phyloP scores from a whole-genome alignment of 2,329 filamentous ascomycete genomes.

The Nannizziopsis arthrosporioides region DNA sequence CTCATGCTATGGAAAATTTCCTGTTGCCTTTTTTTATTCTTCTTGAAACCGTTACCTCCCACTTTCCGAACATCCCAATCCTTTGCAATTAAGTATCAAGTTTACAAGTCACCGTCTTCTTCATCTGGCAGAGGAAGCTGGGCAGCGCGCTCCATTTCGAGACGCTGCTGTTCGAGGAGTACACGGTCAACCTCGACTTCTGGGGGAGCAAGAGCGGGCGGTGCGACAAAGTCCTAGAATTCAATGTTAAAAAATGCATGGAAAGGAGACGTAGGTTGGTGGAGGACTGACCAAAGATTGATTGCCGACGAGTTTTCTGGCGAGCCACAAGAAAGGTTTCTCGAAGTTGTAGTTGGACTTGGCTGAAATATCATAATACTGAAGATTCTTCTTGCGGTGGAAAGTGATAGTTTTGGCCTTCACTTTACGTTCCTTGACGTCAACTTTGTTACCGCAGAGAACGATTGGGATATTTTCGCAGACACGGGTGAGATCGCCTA shows the following conservation, averaged over 20 bases:
- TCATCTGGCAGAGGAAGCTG: conserved; percentile 83
- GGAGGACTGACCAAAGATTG: conserved; percentile 55
- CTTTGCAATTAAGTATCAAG: background rate
- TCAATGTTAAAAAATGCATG: conserved; percentile 17
- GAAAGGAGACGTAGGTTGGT: background rate
- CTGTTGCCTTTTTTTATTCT: background rate
- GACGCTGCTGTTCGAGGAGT: conserved; percentile 68
- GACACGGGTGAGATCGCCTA: conserved; percentile 89
- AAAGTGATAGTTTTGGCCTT: conserved; percentile 99
- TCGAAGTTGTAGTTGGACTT: conserved; percentile 95
- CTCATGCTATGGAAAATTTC: conserved; percentile 5
- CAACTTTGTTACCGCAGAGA: conserved; percentile 92
- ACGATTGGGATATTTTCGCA: conserved; percentile 99
- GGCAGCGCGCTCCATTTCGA: conserved; percentile 77
- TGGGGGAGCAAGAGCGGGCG: conserved; percentile 84
- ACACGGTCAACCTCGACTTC: conserved; percentile 79
- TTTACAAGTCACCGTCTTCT: conserved; percentile 58
- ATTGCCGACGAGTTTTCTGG: conserved; percentile 97
- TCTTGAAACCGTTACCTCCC: conserved; percentile 2
- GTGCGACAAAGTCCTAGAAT: conserved; percentile 86
- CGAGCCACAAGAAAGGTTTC: conserved; percentile 98
- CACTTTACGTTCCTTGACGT: conserved; percentile 99
- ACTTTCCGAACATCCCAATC: background rate
- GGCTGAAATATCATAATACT: conserved; percentile 98
- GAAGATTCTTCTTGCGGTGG: conserved; percentile 99